Evolutionary conservation across 192 early-diverging fungal species (phyloP).

Genomic region (Entomortierella beljakovae): DNA sequence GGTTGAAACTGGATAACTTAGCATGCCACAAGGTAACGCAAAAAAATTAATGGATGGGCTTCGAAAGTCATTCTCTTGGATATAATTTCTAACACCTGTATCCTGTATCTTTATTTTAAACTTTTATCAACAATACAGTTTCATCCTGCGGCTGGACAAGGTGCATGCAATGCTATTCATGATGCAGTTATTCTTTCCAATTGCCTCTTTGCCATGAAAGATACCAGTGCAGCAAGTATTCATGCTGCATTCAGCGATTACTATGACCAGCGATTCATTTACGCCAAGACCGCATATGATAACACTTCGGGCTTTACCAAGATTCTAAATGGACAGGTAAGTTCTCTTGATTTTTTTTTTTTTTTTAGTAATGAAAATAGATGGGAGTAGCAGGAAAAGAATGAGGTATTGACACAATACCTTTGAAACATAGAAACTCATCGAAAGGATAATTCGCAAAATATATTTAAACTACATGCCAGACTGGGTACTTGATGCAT

Average conservation of each 20-base stretch:
- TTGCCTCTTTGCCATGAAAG: background rate
- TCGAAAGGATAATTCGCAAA: background rate
- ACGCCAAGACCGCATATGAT: background rate
- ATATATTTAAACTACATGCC: background rate
- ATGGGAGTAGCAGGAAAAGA: too few relatives aligned
- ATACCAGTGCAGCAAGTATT: background rate
- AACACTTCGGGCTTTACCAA: background rate
- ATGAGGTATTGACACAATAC: background rate
- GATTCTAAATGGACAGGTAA: background rate
- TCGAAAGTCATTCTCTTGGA: background rate
- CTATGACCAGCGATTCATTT: background rate
- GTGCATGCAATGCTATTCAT: background rate
- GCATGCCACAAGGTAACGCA: slow-evolving; percentile 1
- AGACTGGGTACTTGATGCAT: background rate
- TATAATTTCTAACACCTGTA: too few relatives aligned
- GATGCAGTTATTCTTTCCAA: background rate
- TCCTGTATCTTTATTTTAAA: background rate
- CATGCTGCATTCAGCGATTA: background rate
- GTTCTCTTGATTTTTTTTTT: background rate
- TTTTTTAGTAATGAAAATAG: slow-evolving; percentile 2
- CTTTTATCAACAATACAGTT: background rate
- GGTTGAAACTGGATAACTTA: background rate
- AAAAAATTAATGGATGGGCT: background rate
- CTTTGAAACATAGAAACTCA: background rate
- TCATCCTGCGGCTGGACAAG: background rate